Conservation (phyloP, 2,329 filamentous ascomycete genomes). For the Pseudogymnoascus verrucosus region DNA sequence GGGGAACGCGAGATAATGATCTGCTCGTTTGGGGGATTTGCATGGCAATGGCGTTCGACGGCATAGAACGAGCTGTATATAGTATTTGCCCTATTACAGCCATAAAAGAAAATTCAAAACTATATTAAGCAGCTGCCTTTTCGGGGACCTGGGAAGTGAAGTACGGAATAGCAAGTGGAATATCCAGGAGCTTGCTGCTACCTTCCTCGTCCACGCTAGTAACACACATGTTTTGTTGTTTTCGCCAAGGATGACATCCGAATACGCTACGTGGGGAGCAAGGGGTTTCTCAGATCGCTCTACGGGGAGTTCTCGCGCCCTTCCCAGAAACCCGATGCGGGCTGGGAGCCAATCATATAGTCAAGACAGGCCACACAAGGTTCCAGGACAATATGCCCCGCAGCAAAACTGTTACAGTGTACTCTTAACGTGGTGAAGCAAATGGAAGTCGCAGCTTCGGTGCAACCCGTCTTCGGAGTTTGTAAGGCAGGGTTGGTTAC, state of each 20-base stretch:
- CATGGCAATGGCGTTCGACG: conserved; percentile 9
- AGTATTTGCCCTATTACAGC: conserved; percentile 5
- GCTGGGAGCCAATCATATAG: neutral
- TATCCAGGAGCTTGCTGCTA: neutral
- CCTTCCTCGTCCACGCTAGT: neutral
- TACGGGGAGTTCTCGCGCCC: conserved; percentile 1
- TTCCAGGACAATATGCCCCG: neutral
- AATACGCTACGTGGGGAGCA: neutral
- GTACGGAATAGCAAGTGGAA: neutral
- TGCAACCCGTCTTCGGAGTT: conserved; percentile 1
- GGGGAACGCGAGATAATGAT: conserved; percentile 9
- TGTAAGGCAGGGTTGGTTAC: neutral
- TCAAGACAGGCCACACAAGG: neutral
- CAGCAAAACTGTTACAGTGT: neutral
- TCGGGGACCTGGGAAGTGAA: neutral
- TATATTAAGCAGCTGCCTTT: neutral
- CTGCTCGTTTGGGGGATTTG: conserved; percentile 10
- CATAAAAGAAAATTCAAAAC: conserved; percentile 8
- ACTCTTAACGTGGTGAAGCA: neutral
- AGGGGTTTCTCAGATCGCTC: neutral
- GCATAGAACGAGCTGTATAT: conserved; percentile 9
- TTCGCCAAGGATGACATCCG: conserved; percentile 2
- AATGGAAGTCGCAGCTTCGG: neutral
- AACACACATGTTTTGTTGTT: neutral
- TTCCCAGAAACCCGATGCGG: neutral